Evolutionary conservation across 208 protist genomes (phyloP).

Genomic region (Acanthamoeba quina): DNA sequence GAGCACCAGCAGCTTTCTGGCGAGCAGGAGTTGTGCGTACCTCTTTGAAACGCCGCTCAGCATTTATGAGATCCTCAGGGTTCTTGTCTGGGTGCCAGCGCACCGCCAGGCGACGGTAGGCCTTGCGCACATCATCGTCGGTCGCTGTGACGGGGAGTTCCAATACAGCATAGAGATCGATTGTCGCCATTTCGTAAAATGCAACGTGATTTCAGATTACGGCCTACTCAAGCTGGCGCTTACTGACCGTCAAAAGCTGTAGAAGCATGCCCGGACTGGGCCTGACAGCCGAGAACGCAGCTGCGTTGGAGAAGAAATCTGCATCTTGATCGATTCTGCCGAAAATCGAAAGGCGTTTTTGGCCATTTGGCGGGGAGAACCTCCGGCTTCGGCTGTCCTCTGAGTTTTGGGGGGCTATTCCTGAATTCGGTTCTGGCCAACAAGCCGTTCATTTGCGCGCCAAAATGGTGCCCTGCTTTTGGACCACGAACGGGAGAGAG

Average conservation of each 20-base stretch:
- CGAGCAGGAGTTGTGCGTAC: constrained; percentile 14
- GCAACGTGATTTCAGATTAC: too few species aligned
- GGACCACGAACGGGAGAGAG: background rate
- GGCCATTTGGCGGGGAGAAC: background rate
- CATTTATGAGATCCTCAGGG: constrained; percentile 55
- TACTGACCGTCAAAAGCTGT: background rate
- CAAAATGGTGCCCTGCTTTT: background rate
- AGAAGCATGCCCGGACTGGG: background rate
- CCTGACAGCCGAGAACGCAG: background rate
- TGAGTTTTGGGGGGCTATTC: too few species aligned
- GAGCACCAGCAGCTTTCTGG: background rate
- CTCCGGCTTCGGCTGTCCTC: too few species aligned
- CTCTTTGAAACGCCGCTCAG: constrained; percentile 83
- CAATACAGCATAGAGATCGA: constrained; percentile 44
- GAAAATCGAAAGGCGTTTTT: background rate
- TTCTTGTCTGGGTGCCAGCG: constrained; percentile 82
- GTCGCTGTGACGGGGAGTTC: constrained; percentile 69
- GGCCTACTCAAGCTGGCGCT: too few species aligned
- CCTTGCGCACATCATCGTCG: constrained; percentile 79
- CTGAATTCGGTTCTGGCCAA: too few species aligned
- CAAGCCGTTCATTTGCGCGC: constrained; percentile 8
- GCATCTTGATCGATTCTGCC: background rate
- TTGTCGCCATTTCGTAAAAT: background rate
- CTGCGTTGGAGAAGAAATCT: background rate
- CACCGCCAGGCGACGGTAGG: constrained; percentile 77